A percentile compares a stretch with the other conserved stretches of the same genome.
These are phyloP conservation scores for Bocquillonia castaneifolia DNA, from an alignment of 441 rosid species.

Conservation along the genomic window DNA sequence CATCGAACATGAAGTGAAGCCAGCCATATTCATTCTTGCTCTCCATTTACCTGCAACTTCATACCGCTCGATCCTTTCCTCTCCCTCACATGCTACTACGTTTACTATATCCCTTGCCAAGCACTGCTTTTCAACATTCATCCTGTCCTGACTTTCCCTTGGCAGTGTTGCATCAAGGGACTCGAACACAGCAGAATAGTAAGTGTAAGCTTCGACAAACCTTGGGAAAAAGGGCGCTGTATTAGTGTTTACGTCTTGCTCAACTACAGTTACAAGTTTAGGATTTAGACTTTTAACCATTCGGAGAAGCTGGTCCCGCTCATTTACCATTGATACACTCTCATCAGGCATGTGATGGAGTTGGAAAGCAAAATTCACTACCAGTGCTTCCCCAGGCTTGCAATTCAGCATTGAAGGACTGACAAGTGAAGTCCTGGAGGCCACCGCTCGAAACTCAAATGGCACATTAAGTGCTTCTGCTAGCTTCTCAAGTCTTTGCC, in stretches of 20 bases:
- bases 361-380: slow-evolving; percentile 90
- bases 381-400: slow-evolving; percentile 64
- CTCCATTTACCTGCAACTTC: slow-evolving; percentile 98
- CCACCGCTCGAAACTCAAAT: slow-evolving; percentile 64
- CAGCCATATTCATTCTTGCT: slow-evolving; percentile 95
- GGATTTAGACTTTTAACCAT: slow-evolving; percentile 87
- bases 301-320: slow-evolving; percentile 86
- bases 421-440: slow-evolving; percentile 65
- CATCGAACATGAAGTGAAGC: slow-evolving; percentile 62
- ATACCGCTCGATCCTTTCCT: slow-evolving; percentile 85
- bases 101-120: slow-evolving; percentile 96
- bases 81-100: slow-evolving; percentile 93
- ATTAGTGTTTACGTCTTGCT: slow-evolving; percentile 90
- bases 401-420: slow-evolving; percentile 64
- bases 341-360: slow-evolving; percentile 99
- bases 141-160: slow-evolving; percentile 90
- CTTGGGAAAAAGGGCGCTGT: slow-evolving; percentile 83
- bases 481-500: slow-evolving; percentile 73
- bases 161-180: slow-evolving; percentile 91
- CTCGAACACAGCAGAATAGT: slow-evolving; percentile 89
- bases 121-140: slow-evolving; percentile 93
- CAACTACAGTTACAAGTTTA: slow-evolving; percentile 87
- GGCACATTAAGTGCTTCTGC: slow-evolving; percentile 64
- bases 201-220: slow-evolving; percentile 77
- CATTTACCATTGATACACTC: slow-evolving; percentile 86